Conservation (phyloP, 352 stramenopile genomes). For the Pythium sp. region DNA sequence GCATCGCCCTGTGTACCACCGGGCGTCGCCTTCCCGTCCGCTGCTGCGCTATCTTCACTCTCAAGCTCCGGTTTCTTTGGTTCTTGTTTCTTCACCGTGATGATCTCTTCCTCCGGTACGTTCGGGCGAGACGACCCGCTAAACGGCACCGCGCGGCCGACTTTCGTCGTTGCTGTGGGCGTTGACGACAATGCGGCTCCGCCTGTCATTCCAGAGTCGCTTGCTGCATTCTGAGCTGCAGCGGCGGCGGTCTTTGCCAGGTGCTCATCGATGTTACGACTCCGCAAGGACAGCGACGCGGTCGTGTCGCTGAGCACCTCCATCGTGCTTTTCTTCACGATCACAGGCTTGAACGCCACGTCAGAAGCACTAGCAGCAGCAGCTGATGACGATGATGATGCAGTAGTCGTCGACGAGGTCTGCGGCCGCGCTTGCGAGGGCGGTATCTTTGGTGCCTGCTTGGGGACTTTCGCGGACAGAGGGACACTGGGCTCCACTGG, state of each 20-base stretch:
- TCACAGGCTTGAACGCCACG: constrained; percentile 16
- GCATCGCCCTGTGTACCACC: not conserved
- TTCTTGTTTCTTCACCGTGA: constrained; percentile 67
- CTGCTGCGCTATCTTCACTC: constrained; percentile 6
- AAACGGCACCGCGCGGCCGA: constrained; percentile 52
- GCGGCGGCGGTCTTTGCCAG: not conserved
- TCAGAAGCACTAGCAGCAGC: not conserved
- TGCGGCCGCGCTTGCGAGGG: not conserved
- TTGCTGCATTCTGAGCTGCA: not conserved
- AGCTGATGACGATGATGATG: not conserved
- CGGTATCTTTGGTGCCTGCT: constrained; percentile 18
- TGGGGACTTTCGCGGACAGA: constrained; percentile 21
- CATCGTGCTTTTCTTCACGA: constrained; percentile 62
- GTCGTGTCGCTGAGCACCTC: constrained; percentile 71
- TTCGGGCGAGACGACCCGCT: constrained; percentile 49
- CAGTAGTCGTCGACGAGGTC: not conserved
- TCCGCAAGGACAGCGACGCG: constrained; percentile 31
- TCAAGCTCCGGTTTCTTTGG: constrained; percentile 31
- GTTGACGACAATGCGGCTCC: not conserved
- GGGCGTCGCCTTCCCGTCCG: not conserved
- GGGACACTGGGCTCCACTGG: constrained; percentile 15
- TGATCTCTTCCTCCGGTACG: constrained; percentile 63
- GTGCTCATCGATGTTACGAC: constrained; percentile 21
- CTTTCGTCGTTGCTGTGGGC: constrained; percentile 19
- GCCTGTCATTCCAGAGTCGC: not conserved